Percentiles rank a stretch among this genome's conserved stretches.
phyloP scores from a whole-genome alignment of 768 basidiomycete species.

The Dioszegia crocea region DNA sequence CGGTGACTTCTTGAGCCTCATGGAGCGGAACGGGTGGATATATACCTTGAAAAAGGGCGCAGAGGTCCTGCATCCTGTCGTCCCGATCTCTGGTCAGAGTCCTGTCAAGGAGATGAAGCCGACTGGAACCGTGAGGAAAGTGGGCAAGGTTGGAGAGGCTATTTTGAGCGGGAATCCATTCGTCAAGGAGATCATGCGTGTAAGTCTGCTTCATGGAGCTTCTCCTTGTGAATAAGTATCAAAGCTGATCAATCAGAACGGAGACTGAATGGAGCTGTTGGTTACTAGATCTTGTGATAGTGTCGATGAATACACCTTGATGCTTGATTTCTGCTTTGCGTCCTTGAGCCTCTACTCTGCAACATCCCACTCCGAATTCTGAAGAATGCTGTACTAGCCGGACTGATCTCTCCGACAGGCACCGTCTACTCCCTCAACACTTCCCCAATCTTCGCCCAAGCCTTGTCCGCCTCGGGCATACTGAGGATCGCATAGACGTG shows the following conservation, averaged over 20 bases:
- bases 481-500: slow-evolving; percentile 20
- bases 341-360: too few relatives aligned
- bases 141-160: slow-evolving; percentile 17
- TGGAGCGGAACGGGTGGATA: slow-evolving; percentile 71
- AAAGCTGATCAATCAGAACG: background rate
- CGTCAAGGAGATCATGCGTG: slow-evolving; percentile 26
- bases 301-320: background rate
- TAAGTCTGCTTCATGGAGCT: background rate
- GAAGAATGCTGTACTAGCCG: too few relatives aligned
- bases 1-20: slow-evolving; percentile 68
- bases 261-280: too few relatives aligned
- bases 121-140: slow-evolving; percentile 3
- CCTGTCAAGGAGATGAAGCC: background rate
- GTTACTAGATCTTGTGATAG: background rate
- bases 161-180: slow-evolving; percentile 22
- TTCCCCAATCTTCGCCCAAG: slow-evolving; percentile 5
- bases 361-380: too few relatives aligned
- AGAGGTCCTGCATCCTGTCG: slow-evolving; percentile 55
- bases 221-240: background rate
- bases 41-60: slow-evolving; percentile 59
- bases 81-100: background rate
- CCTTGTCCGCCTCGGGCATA: slow-evolving; percentile 3
- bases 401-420: too few relatives aligned
- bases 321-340: too few relatives aligned
- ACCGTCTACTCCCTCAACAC: background rate